A percentile compares a stretch with the other conserved stretches of the same genome.
Conservation (phyloP, 2,329 filamentous ascomycete genomes). For the Arthroderma sp. region DNA sequence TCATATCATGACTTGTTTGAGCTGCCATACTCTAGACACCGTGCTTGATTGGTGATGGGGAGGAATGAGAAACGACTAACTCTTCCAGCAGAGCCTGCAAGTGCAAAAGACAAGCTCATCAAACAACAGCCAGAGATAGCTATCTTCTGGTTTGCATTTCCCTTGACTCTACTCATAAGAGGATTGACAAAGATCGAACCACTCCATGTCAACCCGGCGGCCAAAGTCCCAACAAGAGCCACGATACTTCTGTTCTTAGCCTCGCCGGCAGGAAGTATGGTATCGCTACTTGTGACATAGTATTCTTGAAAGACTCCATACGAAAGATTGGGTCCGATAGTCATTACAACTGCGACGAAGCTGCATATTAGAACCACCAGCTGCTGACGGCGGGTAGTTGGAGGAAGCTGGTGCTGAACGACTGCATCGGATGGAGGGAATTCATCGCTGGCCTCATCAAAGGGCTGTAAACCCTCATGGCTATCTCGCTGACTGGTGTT, state of each 20-base stretch:
- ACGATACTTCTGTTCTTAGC: constrained; percentile 30
- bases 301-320: constrained; percentile 40
- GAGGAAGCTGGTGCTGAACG: constrained; percentile 17
- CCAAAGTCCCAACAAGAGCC: constrained; percentile 38
- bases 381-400: constrained; percentile 31
- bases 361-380: constrained; percentile 31
- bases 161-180: constrained; percentile 31
- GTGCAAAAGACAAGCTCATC: constrained; percentile 20
- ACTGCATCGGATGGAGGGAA: not conserved
- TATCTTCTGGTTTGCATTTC: constrained; percentile 26
- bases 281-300: constrained; percentile 28
- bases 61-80: not conserved
- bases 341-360: constrained; percentile 35
- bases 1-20: not conserved
- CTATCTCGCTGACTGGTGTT: too few species aligned
- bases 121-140: constrained; percentile 30
- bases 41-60: not conserved
- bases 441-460: not conserved
- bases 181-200: constrained; percentile 39
- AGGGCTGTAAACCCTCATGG: too few species aligned
- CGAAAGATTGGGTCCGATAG: constrained; percentile 38
- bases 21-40: not conserved
- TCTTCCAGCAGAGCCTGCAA: constrained; percentile 5
- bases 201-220: constrained; percentile 37
- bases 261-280: constrained; percentile 25